Base-by-base conservation (phyloP, 768 basidiomycete genomes). In the Lactarius indigo region DNA sequence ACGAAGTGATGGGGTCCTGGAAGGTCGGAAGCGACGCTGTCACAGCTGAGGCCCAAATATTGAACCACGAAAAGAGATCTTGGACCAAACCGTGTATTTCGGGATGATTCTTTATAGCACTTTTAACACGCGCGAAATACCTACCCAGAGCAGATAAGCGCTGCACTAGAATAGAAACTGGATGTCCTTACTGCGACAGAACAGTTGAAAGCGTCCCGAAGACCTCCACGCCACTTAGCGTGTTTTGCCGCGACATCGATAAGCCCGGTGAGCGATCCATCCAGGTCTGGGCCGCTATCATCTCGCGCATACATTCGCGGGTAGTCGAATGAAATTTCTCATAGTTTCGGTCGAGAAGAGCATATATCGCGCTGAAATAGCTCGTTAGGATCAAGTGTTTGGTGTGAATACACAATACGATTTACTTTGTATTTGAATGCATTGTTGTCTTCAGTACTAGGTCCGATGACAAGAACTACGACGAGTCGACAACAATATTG, bases 51-150 rank as follows among this genome's bases (percentile, higher is more conserved):
- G 75, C 73, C 88, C 88, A 90, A 17, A 70, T 70, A 18, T 78
- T 73, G 20, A 81, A 78, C 83, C 85, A 88, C 7, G 67, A 42
- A 17, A 71, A 73, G 56, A 89, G 77, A 39, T 78, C 77, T 6
- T 74, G 70, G 5, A 86, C 79, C 23, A 85, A 71, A 2, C 72
- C 64, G 0, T 70, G 70, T 1, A 89, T 73, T 30, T 76, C 73
- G 20, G 41, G 41, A 42, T 42, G 75, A 79, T 2, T 78, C 17
- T 42, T 75, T 12, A 83, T 74, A 0, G 82, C 81, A 52, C 84
- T 82, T 73, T 87, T 86, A 76, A 87, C 88, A 2, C 86, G 85
- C 5, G 78, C 79, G 12, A 88, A 71, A 59, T 78, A 85, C 68
- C 87, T 88, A 57, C 31, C 1, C 31, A 17, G 41, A 50, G 26